These are phyloP conservation scores for Colletotrichum viniferum DNA, from an alignment of 2,329 filamentous ascomycete genomes.

Conservation along the genomic window DNA sequence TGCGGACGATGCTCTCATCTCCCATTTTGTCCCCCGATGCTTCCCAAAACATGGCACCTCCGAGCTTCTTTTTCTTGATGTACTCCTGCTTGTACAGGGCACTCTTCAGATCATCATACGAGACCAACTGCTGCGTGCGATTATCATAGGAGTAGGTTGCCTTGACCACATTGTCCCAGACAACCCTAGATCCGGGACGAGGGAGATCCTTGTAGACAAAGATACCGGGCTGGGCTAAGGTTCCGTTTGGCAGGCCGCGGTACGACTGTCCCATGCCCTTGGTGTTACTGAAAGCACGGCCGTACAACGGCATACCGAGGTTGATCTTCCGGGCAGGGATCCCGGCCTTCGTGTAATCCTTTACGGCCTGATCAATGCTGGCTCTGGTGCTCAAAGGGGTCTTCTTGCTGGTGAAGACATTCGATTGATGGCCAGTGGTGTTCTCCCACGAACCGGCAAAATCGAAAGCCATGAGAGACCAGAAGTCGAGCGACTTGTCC, in stretches of 20 bases:
- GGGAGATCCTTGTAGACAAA: slow-evolving; percentile 85
- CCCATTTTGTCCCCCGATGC: slow-evolving; percentile 69
- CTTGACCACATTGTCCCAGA: slow-evolving; percentile 61
- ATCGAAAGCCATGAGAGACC: slow-evolving; percentile 72
- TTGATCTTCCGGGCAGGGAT: slow-evolving; percentile 69
- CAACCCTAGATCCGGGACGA: slow-evolving; percentile 58
- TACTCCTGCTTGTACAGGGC: slow-evolving; percentile 68
- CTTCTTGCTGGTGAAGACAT: slow-evolving; percentile 60
- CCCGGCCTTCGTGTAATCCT: slow-evolving; percentile 63
- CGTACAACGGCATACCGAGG: slow-evolving; percentile 71
- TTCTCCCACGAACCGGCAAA: slow-evolving; percentile 72
- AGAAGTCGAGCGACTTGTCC: slow-evolving; percentile 61
- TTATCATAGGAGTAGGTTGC: slow-evolving; percentile 76
- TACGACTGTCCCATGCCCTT: slow-evolving; percentile 69
- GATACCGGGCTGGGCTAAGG: slow-evolving; percentile 70
- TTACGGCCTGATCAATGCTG: slow-evolving; percentile 68
- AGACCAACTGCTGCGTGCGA: slow-evolving; percentile 65
- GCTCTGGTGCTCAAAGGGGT: slow-evolving; percentile 68
- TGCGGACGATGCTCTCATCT: slow-evolving; percentile 33
- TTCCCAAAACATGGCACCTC: slow-evolving; percentile 89
- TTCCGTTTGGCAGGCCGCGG: slow-evolving; percentile 69
- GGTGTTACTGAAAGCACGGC: slow-evolving; percentile 44
- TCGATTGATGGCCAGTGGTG: slow-evolving; percentile 70
- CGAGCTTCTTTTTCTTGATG: slow-evolving; percentile 65
- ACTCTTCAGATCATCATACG: slow-evolving; percentile 70